These are phyloP conservation scores for Diaporthe australafricana DNA, from an alignment of 2,329 filamentous ascomycete genomes.

Conservation along the genomic window DNA sequence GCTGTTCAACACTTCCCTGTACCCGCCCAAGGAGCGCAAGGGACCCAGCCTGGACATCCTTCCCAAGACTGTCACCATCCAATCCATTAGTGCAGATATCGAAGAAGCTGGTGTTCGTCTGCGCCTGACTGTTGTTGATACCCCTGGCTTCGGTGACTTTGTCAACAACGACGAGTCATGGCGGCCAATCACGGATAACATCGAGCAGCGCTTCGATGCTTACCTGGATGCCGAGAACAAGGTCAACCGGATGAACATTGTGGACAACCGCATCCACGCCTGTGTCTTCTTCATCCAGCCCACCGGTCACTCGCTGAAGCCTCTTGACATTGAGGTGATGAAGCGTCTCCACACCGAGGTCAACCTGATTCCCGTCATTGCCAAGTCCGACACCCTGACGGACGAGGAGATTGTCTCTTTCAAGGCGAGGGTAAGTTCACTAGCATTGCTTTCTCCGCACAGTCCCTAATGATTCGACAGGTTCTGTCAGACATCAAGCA, in stretches of 20 bases:
- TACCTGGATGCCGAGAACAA: conserved; percentile 99
- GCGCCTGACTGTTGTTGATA: conserved; percentile 96
- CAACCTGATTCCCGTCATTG: conserved; percentile 99
- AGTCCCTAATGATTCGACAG: conserved; percentile 58
- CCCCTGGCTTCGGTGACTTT: conserved; percentile 97
- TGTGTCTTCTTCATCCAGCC: conserved; percentile 99
- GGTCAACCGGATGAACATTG: conserved; percentile 99
- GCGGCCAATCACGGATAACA: conserved; percentile 99
- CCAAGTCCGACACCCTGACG: conserved; percentile 97
- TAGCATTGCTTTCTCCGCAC: not conserved
- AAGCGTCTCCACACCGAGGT: conserved; percentile 99
- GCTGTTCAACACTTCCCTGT: conserved; percentile 98
- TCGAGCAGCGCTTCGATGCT: conserved; percentile 98
- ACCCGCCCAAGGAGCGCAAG: conserved; percentile 98
- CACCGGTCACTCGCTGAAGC: conserved; percentile 97
- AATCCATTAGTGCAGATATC: conserved; percentile 95
- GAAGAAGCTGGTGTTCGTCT: conserved; percentile 98
- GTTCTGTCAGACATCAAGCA: conserved; percentile 97
- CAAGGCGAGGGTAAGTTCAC: conserved; percentile 87
- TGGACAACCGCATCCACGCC: conserved; percentile 98
- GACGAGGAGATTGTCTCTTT: conserved; percentile 95
- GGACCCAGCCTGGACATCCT: conserved; percentile 97
- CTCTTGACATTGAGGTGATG: conserved; percentile 99
- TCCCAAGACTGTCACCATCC: conserved; percentile 96
- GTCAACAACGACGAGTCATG: conserved; percentile 99